Conservation (phyloP, 371 early-diverging fungal genomes). For the Massospora cicadina region DNA sequence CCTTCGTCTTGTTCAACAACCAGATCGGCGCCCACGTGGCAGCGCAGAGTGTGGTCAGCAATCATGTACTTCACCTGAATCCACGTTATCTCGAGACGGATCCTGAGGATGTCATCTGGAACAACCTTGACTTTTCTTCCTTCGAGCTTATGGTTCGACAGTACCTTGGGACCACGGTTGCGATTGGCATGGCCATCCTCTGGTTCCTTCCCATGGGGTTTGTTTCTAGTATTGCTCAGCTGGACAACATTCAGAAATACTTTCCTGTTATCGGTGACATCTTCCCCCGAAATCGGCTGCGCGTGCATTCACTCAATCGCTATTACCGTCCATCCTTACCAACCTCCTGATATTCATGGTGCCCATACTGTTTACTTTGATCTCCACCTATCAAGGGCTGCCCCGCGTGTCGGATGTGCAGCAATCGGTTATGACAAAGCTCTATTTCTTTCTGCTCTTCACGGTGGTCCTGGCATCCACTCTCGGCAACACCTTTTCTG, state of each 20-base stretch:
- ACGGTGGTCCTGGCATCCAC: conserved; percentile 1
- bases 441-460: conserved; percentile 49
- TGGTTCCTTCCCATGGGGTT: conserved; percentile 51
- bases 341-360: conserved; percentile 48
- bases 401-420: conserved; percentile 39
- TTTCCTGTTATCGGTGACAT: conserved; percentile 7
- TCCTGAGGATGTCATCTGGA: conserved; percentile 72
- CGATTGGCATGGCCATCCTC: conserved; percentile 37
- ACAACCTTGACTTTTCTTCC: conserved; percentile 43
- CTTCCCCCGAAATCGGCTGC: conserved; percentile 9
- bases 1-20: conserved; percentile 61
- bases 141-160: conserved; percentile 35
- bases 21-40: conserved; percentile 74
- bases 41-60: conserved; percentile 44
- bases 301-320: conserved; percentile 45
- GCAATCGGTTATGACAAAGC: conserved; percentile 33
- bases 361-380: conserved; percentile 45
- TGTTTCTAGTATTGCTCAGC: conserved; percentile 35
- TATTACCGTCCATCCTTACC: conserved; percentile 49
- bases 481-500: conserved; percentile 15
- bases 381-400: conserved; percentile 48
- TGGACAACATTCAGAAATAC: conserved; percentile 29
- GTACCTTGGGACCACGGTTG: conserved; percentile 24
- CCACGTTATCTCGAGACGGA: conserved; percentile 42
- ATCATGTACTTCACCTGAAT: conserved; percentile 43